Percentiles rank a stretch among this genome's conserved stretches.
Conservation (phyloP, 306 rosid species). For the Mimosa pudica region DNA sequence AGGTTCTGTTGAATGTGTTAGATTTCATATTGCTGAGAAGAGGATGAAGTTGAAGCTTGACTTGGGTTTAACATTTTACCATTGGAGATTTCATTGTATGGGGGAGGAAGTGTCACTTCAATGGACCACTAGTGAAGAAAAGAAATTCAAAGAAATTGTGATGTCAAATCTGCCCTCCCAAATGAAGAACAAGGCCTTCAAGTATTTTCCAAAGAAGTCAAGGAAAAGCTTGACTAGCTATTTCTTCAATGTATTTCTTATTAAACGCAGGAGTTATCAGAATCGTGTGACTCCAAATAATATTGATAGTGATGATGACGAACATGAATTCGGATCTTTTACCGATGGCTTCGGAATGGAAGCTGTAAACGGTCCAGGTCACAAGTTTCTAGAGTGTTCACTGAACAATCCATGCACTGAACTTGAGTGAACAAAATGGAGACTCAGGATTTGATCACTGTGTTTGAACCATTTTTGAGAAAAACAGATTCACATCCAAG, state of each 20-base stretch:
- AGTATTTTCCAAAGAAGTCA: constrained; percentile 58
- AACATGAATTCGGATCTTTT: constrained; percentile 62
- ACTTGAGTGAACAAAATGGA: constrained; percentile 42
- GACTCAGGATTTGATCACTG: constrained; percentile 21
- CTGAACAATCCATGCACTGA: constrained; percentile 59
- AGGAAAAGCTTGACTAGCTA: constrained; percentile 67
- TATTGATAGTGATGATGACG: constrained; percentile 86
- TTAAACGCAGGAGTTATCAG: constrained; percentile 78
- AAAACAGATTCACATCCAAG: constrained; percentile 7
- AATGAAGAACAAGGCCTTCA: constrained; percentile 31
- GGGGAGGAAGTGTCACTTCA: constrained; percentile 88
- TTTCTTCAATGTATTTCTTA: constrained; percentile 77
- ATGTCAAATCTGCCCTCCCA: constrained; percentile 36
- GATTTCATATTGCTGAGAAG: constrained; percentile 86
- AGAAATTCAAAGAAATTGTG: constrained; percentile 64
- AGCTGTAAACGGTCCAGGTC: constrained; percentile 41
- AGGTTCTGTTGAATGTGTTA: constrained; percentile 73
- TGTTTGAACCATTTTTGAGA: constrained; percentile 33
- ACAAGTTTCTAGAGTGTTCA: constrained; percentile 44
- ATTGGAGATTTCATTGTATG: constrained; percentile 72
- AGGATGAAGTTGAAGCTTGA: constrained; percentile 74
- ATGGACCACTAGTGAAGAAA: constrained; percentile 76
- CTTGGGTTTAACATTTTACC: constrained; percentile 65
- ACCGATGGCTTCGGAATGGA: constrained; percentile 60
- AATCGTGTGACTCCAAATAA: constrained; percentile 67